phyloP scores from a whole-genome alignment of 2,329 filamentous ascomycete species.

The Penicillium sp. region DNA sequence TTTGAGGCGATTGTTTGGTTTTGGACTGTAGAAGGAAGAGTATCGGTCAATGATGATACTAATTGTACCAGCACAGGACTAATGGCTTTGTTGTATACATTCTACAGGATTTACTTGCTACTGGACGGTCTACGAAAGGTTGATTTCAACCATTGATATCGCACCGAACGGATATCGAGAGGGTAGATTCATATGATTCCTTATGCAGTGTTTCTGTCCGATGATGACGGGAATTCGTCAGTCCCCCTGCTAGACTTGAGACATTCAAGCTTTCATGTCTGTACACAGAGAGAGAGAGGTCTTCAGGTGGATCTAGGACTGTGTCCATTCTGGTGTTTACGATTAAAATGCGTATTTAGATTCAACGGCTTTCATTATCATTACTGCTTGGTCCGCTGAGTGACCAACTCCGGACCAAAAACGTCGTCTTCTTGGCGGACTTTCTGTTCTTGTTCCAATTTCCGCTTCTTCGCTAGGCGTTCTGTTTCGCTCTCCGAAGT shows the following conservation, averaged over 20 bases:
- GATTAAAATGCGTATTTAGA: neutral
- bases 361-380: neutral
- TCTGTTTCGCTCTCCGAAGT: constrained; percentile 37
- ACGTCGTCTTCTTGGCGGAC: constrained; percentile 26
- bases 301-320: neutral
- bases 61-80: no score
- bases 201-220: neutral
- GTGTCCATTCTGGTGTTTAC: neutral
- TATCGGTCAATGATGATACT: neutral
- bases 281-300: no score
- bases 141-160: no score
- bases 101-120: no score
- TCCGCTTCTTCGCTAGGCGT: constrained; percentile 40
- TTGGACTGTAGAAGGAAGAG: neutral
- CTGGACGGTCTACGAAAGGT: no score
- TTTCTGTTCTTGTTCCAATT: constrained; percentile 29
- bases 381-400: constrained; percentile 29
- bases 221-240: neutral
- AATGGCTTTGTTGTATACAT: no score
- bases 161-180: no score
- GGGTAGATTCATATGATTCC: neutral
- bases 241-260: neutral
- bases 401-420: constrained; percentile 38
- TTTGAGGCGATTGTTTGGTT: neutral
- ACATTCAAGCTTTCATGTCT: neutral